Evolutionary conservation across 495 filamentous ascomycete genomes (phyloP).

Genomic region (Podospora fimiseda): DNA sequence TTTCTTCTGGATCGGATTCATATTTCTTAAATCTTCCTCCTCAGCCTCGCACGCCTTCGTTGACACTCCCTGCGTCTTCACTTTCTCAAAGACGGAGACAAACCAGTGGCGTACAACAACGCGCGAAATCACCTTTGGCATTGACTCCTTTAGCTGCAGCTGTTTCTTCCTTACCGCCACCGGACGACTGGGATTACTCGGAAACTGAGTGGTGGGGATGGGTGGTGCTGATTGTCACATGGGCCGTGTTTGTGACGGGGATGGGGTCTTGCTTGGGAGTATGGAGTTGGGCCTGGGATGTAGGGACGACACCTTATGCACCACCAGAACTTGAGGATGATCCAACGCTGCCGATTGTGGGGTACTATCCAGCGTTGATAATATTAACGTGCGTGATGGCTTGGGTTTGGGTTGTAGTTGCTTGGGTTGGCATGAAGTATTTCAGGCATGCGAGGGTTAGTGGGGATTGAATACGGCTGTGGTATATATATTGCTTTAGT

Average conservation of each 20-base stretch:
- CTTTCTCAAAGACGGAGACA: constrained; percentile 39
- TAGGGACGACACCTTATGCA: constrained; percentile 90
- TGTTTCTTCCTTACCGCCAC: constrained; percentile 33
- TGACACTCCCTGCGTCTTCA: too few relatives aligned
- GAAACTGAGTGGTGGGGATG: constrained; percentile 97
- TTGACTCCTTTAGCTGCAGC: constrained; percentile 35
- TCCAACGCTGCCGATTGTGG: constrained; percentile 85
- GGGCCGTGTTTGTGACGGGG: constrained; percentile 89
- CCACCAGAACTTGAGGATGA: constrained; percentile 91
- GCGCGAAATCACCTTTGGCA: constrained; percentile 57
- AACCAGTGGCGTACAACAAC: constrained; percentile 45
- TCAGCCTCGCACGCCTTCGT: neutral
- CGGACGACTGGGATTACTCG: constrained; percentile 71
- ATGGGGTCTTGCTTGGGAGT: constrained; percentile 94
- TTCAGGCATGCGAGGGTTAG: constrained; percentile 92
- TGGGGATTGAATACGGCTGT: too few relatives aligned
- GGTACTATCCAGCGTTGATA: constrained; percentile 92
- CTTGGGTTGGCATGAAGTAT: constrained; percentile 99
- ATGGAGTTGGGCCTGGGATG: constrained; percentile 99
- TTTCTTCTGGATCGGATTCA: constrained; percentile 59
- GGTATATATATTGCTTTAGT: too few relatives aligned
- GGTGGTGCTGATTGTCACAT: constrained; percentile 82
- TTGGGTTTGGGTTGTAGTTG: constrained; percentile 96
- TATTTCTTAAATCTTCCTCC: constrained; percentile 49
- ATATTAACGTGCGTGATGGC: constrained; percentile 93